These are phyloP conservation scores for Rhizophagus clarus DNA, from an alignment of 192 early-diverging fungal species.

Conservation along the genomic window DNA sequence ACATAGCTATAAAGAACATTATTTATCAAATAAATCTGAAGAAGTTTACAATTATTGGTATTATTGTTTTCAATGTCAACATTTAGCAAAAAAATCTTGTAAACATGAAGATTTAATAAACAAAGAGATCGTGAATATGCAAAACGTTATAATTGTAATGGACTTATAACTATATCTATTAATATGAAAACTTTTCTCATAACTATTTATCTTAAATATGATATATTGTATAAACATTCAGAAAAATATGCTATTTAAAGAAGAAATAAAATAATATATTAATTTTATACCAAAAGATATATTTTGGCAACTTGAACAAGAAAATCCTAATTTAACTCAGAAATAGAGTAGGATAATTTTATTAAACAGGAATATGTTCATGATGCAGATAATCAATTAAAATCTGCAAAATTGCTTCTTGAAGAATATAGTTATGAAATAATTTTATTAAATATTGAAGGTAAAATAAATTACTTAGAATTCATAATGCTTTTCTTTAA, in stretches of 20 bases:
- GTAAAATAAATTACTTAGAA: neutral
- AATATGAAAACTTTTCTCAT: too few relatives aligned
- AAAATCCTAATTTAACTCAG: slow-evolving; percentile 2
- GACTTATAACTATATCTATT: too few relatives aligned
- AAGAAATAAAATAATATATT: slow-evolving; percentile 3
- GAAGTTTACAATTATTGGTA: too few relatives aligned
- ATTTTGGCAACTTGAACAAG: neutral
- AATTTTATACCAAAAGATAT: slow-evolving; percentile 2
- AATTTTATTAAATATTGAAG: neutral
- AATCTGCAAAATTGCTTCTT: neutral
- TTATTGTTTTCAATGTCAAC: too few relatives aligned
- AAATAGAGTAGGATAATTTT: neutral
- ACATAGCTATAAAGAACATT: too few relatives aligned
- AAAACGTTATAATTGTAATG: too few relatives aligned
- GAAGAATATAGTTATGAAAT: slow-evolving; percentile 6
- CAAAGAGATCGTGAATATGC: too few relatives aligned
- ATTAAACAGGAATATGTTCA: neutral
- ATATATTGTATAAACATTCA: neutral
- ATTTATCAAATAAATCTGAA: too few relatives aligned
- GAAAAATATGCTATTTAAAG: neutral
- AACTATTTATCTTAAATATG: neutral
- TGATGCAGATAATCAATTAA: too few relatives aligned
- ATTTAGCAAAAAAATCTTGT: too few relatives aligned
- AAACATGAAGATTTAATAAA: too few relatives aligned
- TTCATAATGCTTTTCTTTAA: slow-evolving; percentile 4